Percentiles rank a stretch among this genome's conserved stretches.
Conservation (phyloP, 768 basidiomycete genomes). For the Tricholoma flavovirens region DNA sequence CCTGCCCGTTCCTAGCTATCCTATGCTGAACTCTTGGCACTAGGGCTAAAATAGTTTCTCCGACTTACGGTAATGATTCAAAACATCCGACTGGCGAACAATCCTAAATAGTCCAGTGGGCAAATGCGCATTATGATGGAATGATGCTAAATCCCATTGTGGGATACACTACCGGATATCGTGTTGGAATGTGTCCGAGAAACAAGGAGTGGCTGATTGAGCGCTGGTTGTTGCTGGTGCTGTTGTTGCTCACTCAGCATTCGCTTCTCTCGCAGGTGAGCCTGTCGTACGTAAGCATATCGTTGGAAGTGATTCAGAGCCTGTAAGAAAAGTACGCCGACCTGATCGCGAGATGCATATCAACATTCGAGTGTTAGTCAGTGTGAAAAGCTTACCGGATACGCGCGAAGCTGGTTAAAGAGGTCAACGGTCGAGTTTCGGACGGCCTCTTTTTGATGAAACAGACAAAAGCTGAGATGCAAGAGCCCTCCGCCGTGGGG, state of each 20-base stretch:
- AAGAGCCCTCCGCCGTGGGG: constrained; percentile 78
- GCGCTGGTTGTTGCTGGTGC: constrained; percentile 14
- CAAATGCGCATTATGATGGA: background rate
- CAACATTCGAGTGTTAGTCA: background rate
- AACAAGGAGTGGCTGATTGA: constrained; percentile 17
- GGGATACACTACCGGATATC: constrained; percentile 14
- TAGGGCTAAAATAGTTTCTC: too few relatives aligned
- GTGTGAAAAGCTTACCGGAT: constrained; percentile 53
- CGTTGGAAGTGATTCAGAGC: constrained; percentile 85
- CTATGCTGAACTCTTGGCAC: too few relatives aligned
- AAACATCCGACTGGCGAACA: too few relatives aligned
- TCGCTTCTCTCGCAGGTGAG: constrained; percentile 55
- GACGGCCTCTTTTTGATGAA: constrained; percentile 77
- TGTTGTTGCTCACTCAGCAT: constrained; percentile 24
- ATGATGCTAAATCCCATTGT: constrained; percentile 11
- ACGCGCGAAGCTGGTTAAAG: constrained; percentile 70
- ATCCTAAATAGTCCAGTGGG: too few relatives aligned
- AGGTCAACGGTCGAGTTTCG: constrained; percentile 79
- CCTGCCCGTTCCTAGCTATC: background rate
- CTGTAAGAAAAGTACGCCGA: constrained; percentile 73
- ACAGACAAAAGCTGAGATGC: constrained; percentile 83
- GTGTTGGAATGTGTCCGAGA: constrained; percentile 30
- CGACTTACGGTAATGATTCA: too few relatives aligned
- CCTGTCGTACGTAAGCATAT: constrained; percentile 81
- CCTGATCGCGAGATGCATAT: constrained; percentile 35